These are phyloP conservation scores for Xerophyta viscosa DNA, from an alignment of 106 monocot species.

Conservation along the genomic window DNA sequence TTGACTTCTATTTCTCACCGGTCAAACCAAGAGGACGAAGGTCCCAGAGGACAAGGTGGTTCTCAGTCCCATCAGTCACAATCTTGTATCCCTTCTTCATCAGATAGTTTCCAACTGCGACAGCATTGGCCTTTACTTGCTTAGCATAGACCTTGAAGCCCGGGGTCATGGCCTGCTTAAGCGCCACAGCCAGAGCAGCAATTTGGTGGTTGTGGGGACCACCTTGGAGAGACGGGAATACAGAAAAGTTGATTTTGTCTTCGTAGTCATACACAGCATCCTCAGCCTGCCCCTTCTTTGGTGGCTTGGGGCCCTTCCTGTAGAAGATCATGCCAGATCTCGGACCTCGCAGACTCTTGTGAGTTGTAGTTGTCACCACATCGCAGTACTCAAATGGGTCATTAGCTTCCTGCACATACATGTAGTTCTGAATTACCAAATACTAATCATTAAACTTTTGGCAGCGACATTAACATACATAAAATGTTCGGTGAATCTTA, in stretches of 20 bases:
- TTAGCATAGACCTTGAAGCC: slow-evolving; percentile 85
- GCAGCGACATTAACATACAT: no score
- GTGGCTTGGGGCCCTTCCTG: slow-evolving; percentile 93
- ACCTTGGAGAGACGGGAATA: slow-evolving; percentile 92
- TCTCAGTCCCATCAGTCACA: slow-evolving; percentile 91
- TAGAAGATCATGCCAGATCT: slow-evolving; percentile 98
- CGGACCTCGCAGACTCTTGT: slow-evolving; percentile 89
- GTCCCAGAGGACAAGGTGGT: slow-evolving; percentile 98
- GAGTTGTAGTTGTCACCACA: slow-evolving; percentile 90
- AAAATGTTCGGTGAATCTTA: no score
- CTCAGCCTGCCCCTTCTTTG: slow-evolving; percentile 83
- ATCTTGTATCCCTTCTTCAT: slow-evolving; percentile 82
- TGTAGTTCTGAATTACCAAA: no score
- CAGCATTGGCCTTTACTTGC: slow-evolving; percentile 90
- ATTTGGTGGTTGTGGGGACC: slow-evolving; percentile 97
- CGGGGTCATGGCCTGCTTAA: slow-evolving; percentile 59
- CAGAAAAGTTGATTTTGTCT: slow-evolving; percentile 90
- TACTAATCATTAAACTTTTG: no score
- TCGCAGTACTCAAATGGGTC: slow-evolving; percentile 87
- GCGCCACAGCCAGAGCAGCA: slow-evolving; percentile 82
- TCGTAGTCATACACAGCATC: slow-evolving; percentile 67
- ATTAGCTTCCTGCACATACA: slow-evolving; percentile 9
- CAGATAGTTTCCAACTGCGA: slow-evolving; percentile 62
- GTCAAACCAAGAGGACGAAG: slow-evolving; percentile 91
- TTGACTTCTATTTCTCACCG: slow-evolving; percentile 36